These are phyloP conservation scores for Erodium maritimum DNA, from an alignment of 345 rosid species.

Conservation along the genomic window DNA sequence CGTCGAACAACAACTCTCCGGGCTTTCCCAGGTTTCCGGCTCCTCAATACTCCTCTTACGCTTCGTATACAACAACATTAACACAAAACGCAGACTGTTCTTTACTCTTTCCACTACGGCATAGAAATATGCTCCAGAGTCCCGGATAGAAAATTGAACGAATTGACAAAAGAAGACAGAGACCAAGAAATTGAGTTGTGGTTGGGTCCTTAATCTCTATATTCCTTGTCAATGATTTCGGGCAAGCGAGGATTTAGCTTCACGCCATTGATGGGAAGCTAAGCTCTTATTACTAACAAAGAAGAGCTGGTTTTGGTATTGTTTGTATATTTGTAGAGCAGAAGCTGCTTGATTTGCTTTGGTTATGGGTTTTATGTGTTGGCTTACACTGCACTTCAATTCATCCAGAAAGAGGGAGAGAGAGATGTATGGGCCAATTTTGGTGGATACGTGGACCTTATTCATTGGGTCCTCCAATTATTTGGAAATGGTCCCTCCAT, in stretches of 20 bases:
- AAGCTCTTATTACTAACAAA: slow-evolving; percentile 2
- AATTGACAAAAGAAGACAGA: not conserved
- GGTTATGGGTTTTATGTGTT: slow-evolving; percentile 17
- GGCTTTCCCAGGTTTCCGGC: slow-evolving; percentile 90
- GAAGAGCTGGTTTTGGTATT: not conserved
- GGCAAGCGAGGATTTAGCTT: slow-evolving; percentile 32
- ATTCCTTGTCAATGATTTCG: slow-evolving; percentile 15
- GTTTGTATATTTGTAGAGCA: not conserved
- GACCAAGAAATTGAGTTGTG: not conserved
- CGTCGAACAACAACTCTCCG: slow-evolving; percentile 65
- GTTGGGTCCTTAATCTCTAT: not conserved
- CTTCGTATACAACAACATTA: not conserved
- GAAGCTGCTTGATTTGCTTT: not conserved
- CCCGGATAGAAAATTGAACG: too few species aligned
- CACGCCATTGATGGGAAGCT: slow-evolving; percentile 31
- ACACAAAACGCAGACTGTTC: slow-evolving; percentile 4
- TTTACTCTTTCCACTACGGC: too few species aligned
- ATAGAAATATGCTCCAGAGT: too few species aligned
- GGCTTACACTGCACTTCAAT: slow-evolving; percentile 32
- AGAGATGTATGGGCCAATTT: not conserved
- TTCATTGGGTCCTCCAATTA: not conserved
- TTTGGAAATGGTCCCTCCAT: not conserved
- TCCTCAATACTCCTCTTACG: too few species aligned
- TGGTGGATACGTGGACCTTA: not conserved
- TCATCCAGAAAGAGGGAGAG: not conserved